These are phyloP conservation scores for Pseudonitzschia multiseries DNA, from an alignment of 108 stramenopile genomes.

Conservation along the genomic window DNA sequence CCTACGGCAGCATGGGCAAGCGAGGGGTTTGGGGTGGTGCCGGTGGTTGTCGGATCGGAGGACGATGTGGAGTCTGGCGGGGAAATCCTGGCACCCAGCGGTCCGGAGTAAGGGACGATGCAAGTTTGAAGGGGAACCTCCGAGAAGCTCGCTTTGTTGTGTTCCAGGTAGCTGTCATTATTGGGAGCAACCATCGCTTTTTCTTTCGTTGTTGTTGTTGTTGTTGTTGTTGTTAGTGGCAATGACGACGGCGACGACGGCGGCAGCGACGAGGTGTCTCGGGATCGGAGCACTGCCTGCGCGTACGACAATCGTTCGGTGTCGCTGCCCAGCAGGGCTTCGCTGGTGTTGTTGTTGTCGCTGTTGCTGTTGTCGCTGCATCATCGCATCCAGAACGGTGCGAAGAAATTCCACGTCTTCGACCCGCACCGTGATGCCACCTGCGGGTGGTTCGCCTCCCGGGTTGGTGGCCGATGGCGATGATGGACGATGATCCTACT, in stretches of 20 bases:
- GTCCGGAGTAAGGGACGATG: conserved; percentile 54
- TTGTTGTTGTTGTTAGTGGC: no score
- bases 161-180: not conserved
- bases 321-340: not conserved
- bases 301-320: conserved; percentile 31
- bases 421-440: conserved; percentile 51
- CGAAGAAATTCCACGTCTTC: conserved; percentile 55
- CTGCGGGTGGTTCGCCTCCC: not conserved
- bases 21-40: not conserved
- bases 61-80: conserved; percentile 3
- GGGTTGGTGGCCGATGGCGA: no score
- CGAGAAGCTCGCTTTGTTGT: not conserved
- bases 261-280: no score
- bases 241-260: not conserved
- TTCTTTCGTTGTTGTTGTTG: not conserved
- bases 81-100: conserved; percentile 29
- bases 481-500: no score
- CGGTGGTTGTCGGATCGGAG: conserved; percentile 25
- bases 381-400: conserved; percentile 26
- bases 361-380: conserved; percentile 19
- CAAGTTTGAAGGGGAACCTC: conserved; percentile 65
- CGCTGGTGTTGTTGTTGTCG: not conserved
- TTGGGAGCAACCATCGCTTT: not conserved
- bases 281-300: conserved; percentile 25
- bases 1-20: not conserved